Conservation (phyloP, 306 rosid species). For the Quercus ilex region DNA sequence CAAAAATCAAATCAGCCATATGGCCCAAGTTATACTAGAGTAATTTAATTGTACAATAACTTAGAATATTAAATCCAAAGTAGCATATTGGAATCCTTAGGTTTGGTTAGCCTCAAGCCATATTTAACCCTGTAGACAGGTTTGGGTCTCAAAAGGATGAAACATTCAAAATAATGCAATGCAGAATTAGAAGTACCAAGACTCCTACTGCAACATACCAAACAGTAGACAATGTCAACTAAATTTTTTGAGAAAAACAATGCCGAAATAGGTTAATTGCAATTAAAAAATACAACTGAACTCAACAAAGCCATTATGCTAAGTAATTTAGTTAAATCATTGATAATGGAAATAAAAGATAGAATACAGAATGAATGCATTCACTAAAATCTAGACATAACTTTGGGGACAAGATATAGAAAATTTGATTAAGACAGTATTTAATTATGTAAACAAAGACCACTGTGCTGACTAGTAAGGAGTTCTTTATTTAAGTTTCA, state of each 20-base stretch:
- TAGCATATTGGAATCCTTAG: not conserved
- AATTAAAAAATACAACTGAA: not conserved
- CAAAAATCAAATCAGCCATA: constrained; percentile 24
- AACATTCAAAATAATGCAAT: not conserved
- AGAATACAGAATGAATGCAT: not conserved
- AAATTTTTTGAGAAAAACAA: not conserved
- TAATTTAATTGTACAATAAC: not conserved
- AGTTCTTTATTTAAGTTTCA: not conserved
- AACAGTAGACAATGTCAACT: not conserved
- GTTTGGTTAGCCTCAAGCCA: not conserved
- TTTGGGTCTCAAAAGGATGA: too few relatives aligned
- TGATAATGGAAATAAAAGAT: not conserved
- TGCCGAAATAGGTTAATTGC: not conserved
- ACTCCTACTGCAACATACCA: not conserved
- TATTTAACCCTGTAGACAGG: too few relatives aligned
- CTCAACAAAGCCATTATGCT: not conserved
- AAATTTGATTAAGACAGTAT: not conserved
- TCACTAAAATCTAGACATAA: not conserved
- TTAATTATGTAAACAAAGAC: not conserved
- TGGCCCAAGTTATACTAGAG: constrained; percentile 18
- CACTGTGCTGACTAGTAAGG: not conserved
- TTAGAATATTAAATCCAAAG: not conserved
- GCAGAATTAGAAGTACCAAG: not conserved
- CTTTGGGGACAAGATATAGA: not conserved
- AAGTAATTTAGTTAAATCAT: not conserved